These are phyloP conservation scores for Salix suchowensis DNA, from an alignment of 345 rosid genomes.

Conservation along the genomic window DNA sequence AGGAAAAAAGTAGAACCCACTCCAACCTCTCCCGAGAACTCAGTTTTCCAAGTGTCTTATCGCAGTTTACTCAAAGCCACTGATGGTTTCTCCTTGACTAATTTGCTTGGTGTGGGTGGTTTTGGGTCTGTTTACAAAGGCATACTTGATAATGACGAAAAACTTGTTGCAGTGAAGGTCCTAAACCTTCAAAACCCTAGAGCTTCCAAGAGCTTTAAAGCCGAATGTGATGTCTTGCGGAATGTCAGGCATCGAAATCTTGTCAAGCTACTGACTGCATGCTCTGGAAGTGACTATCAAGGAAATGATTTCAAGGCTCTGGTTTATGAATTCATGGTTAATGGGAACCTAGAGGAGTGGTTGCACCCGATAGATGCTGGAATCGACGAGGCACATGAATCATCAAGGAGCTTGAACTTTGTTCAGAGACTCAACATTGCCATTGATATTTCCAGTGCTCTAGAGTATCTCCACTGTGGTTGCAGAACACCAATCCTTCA, in stretches of 20 bases:
- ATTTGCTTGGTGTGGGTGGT: conserved; percentile 11
- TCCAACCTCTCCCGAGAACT: not conserved
- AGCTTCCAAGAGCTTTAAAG: conserved; percentile 19
- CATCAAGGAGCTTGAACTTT: conserved; percentile 3
- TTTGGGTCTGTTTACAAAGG: conserved; percentile 24
- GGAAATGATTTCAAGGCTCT: conserved; percentile 26
- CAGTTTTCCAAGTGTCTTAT: not conserved
- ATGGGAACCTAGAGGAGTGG: conserved; percentile 22
- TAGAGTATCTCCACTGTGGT: conserved; percentile 15
- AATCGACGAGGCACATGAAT: not conserved
- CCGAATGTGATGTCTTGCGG: conserved; percentile 12
- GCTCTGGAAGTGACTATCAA: conserved; percentile 11
- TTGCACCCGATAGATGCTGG: not conserved
- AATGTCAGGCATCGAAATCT: conserved; percentile 21
- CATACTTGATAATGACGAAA: not conserved
- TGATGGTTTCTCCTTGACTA: conserved; percentile 8
- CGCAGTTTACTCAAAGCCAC: conserved; percentile 8
- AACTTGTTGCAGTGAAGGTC: conserved; percentile 11
- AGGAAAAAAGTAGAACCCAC: not conserved
- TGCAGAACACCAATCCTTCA: conserved; percentile 2
- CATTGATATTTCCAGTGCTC: conserved; percentile 8
- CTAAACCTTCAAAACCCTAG: conserved; percentile 7
- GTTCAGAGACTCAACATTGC: conserved; percentile 12
- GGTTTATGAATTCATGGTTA: conserved; percentile 17
- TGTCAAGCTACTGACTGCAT: conserved; percentile 18